These are phyloP conservation scores for Ophryocystis elektroscirrha DNA, from an alignment of 169 alveolate species.

Conservation along the genomic window DNA sequence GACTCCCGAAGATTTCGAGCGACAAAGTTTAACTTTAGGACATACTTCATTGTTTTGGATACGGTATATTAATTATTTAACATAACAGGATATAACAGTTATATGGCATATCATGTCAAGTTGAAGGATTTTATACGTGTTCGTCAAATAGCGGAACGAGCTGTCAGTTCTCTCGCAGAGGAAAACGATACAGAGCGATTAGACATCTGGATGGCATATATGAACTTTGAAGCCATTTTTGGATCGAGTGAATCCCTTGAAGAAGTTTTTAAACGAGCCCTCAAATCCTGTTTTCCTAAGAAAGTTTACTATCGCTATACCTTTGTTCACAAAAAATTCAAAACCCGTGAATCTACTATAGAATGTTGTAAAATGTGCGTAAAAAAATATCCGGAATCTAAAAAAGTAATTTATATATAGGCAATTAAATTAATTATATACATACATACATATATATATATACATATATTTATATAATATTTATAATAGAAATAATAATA, in stretches of 20 bases:
- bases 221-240: conserved; percentile 32
- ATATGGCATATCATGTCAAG: conserved; percentile 35
- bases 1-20: conserved; percentile 32
- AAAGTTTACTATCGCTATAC: conserved; percentile 14
- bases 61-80: conserved; percentile 5
- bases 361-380: conserved; percentile 9
- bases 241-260: conserved; percentile 17
- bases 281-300: not conserved
- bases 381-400: conserved; percentile 15
- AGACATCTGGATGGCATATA: conserved; percentile 35
- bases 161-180: conserved; percentile 20
- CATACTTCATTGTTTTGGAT: conserved; percentile 41
- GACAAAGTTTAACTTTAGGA: conserved; percentile 25
- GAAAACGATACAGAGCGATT: conserved; percentile 28
- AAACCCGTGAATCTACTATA: conserved; percentile 5
- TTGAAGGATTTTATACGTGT: conserved; percentile 27
- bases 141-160: conserved; percentile 36
- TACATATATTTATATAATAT: too few species aligned
- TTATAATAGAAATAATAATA: not conserved
- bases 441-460: not conserved
- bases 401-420: conserved; percentile 9
- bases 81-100: conserved; percentile 1
- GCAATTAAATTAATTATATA: too few species aligned
- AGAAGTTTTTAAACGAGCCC: conserved; percentile 4
- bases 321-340: conserved; percentile 15